Conservation (phyloP, 2,329 filamentous ascomycete species). For the Penicillium glabrum region DNA sequence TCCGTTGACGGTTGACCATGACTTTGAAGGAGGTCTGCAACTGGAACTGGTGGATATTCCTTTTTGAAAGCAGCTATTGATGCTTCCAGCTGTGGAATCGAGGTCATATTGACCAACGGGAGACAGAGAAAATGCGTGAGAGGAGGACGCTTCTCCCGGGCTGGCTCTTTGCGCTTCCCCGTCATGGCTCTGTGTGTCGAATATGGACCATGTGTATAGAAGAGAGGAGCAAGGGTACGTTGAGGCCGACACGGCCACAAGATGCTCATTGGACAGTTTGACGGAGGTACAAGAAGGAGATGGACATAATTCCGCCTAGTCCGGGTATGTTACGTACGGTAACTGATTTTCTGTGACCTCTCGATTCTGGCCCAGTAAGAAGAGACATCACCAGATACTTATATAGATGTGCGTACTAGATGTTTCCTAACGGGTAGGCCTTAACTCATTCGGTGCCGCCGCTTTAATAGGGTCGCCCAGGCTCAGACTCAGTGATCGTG, state of each 20-base stretch:
- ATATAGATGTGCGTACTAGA: too few relatives aligned
- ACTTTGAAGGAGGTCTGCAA: not conserved
- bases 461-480: too few relatives aligned
- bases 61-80: constrained; percentile 63
- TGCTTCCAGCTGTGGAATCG: constrained; percentile 63
- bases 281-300: not conserved
- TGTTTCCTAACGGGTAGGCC: too few relatives aligned
- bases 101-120: constrained; percentile 62
- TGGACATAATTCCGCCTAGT: too few relatives aligned
- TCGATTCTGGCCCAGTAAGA: too few relatives aligned
- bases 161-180: not conserved
- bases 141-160: constrained; percentile 29
- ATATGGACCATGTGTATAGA: not conserved
- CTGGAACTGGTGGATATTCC: not conserved
- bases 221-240: not conserved
- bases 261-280: not conserved
- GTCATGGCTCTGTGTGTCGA: not conserved
- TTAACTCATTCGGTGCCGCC: too few relatives aligned
- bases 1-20: not conserved
- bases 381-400: too few relatives aligned
- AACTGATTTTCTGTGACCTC: too few relatives aligned
- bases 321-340: too few relatives aligned
- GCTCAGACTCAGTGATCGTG: too few relatives aligned
- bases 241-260: not conserved
- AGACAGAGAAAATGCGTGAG: constrained; percentile 50